Evolutionary conservation across 75 land plant genomes (phyloP).

Genomic region (Cupressus sempervirens): DNA sequence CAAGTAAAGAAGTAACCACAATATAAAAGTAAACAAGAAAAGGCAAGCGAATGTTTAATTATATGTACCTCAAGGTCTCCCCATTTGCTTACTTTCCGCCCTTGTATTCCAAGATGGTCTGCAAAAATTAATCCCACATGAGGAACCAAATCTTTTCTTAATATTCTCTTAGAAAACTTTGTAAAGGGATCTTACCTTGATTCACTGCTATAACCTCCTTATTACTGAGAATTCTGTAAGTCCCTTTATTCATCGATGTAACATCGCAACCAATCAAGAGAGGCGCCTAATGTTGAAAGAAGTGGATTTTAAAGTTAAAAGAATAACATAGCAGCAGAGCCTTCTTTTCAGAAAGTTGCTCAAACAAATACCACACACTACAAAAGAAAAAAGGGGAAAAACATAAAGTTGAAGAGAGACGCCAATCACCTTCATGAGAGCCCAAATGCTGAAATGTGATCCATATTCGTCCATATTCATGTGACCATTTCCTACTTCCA

Average conservation of each 20-base stretch:
- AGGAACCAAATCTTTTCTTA: not conserved
- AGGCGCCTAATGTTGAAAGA: constrained; percentile 59
- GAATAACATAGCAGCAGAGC: too few species aligned
- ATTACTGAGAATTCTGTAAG: constrained; percentile 53
- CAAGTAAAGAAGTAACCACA: too few species aligned
- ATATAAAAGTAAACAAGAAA: constrained; percentile 2
- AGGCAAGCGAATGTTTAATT: not conserved
- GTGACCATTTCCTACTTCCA: constrained; percentile 96
- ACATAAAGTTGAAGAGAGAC: not conserved
- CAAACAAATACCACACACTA: not conserved
- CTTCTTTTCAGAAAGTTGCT: too few species aligned
- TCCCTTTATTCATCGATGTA: constrained; percentile 50
- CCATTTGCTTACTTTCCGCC: constrained; percentile 48
- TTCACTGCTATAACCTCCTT: constrained; percentile 84
- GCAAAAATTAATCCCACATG: not conserved
- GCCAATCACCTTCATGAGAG: constrained; percentile 65
- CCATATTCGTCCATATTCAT: constrained; percentile 74
- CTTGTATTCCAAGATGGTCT: constrained; percentile 69
- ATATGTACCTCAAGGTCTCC: constrained; percentile 41
- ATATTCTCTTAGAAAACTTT: not conserved
- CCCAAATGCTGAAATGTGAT: constrained; percentile 90
- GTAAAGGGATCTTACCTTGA: constrained; percentile 51
- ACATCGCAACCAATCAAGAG: constrained; percentile 91
- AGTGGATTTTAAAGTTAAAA: not conserved
- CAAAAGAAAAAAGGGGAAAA: too few species aligned